These are phyloP conservation scores for Lachnellula suecica DNA, from an alignment of 2,329 filamentous ascomycete species.

Conservation along the genomic window DNA sequence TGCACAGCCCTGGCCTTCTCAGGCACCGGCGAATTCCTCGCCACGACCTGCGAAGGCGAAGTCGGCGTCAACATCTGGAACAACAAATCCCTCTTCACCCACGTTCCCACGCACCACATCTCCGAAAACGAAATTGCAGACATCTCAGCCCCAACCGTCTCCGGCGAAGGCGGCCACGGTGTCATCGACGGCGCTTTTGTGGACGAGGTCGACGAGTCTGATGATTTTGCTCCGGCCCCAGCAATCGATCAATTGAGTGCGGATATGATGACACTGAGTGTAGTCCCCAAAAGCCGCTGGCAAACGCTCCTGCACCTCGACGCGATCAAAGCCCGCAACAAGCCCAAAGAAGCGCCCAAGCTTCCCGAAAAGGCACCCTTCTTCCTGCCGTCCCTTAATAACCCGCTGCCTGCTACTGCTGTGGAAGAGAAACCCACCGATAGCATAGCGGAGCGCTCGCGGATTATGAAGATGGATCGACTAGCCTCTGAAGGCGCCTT, in stretches of 20 bases:
- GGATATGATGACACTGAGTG: conserved; percentile 82
- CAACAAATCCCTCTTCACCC: conserved; percentile 87
- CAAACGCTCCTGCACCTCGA: conserved; percentile 93
- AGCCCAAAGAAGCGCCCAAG: conserved; percentile 88
- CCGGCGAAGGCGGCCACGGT: conserved; percentile 77
- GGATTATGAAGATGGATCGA: conserved; percentile 67
- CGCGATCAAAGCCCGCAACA: conserved; percentile 86
- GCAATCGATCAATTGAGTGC: conserved; percentile 74
- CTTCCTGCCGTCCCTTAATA: conserved; percentile 74
- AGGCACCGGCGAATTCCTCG: conserved; percentile 87
- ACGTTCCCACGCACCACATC: conserved; percentile 83
- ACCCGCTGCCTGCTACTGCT: conserved; percentile 16
- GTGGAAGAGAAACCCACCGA: conserved; percentile 32
- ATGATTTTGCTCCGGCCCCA: conserved; percentile 54
- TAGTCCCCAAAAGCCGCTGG: conserved; percentile 90
- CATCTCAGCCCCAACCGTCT: conserved; percentile 69
- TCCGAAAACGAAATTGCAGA: conserved; percentile 71
- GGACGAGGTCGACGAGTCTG: conserved; percentile 48
- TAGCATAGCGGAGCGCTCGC: conserved; percentile 53
- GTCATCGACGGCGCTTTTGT: conserved; percentile 76
- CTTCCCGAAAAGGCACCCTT: conserved; percentile 92
- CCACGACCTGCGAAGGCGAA: conserved; percentile 77
- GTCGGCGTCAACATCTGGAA: conserved; percentile 96
- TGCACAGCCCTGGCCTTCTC: conserved; percentile 90
- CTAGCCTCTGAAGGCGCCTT: conserved; percentile 57